Conservation (phyloP, 1,139 yeast species). For the Geotrichum klebahnii region DNA sequence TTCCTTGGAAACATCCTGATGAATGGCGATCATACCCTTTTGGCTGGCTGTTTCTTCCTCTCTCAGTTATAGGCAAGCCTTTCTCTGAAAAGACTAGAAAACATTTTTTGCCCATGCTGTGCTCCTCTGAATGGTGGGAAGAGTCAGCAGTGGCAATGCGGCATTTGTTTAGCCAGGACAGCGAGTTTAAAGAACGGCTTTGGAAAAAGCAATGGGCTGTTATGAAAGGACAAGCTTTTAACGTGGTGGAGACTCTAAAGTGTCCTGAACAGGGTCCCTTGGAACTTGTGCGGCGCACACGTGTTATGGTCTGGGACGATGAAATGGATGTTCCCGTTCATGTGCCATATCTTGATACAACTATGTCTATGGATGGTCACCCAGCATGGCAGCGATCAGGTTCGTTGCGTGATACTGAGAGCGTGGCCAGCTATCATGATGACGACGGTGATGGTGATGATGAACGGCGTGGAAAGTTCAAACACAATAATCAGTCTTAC, state of each 20-base stretch:
- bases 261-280: conserved; percentile 60
- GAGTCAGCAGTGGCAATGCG: conserved; percentile 49
- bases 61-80: conserved; percentile 63
- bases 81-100: conserved; percentile 54
- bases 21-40: conserved; percentile 79
- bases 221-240: conserved; percentile 74
- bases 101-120: conserved; percentile 56
- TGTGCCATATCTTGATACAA: conserved; percentile 35
- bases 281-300: conserved; percentile 58
- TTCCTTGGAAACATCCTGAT: conserved; percentile 82
- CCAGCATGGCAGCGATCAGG: neutral
- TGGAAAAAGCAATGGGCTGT: conserved; percentile 69
- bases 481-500: no score
- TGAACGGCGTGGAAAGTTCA: no score
- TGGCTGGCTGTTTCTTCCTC: conserved; percentile 72
- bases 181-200: conserved; percentile 62
- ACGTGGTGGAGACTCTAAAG: conserved; percentile 63
- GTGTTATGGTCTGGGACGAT: conserved; percentile 59
- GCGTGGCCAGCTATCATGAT: neutral
- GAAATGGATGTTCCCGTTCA: conserved; percentile 54
- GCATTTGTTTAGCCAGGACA: conserved; percentile 51
- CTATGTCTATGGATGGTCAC: conserved; percentile 31
- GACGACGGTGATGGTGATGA: conserved; percentile 5
- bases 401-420: neutral
- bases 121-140: conserved; percentile 72